Evolutionary conservation across 805 yeast genomes (phyloP).

Genomic region (Candida michaelii): DNA sequence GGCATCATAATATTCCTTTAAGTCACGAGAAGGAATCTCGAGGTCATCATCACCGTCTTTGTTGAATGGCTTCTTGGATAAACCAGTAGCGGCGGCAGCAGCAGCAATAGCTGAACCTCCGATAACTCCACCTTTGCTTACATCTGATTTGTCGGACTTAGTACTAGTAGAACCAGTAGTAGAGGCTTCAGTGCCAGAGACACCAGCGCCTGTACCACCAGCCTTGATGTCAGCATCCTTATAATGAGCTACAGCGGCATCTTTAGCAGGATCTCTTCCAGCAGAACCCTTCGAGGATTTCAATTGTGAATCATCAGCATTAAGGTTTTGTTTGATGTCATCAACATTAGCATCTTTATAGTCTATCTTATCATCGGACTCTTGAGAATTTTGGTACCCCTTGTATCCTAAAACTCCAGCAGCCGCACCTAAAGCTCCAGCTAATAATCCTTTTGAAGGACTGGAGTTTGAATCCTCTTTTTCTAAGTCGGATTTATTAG

Average conservation of each 20-base stretch:
- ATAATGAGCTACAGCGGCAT: conserved; percentile 24
- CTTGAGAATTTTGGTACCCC: conserved; percentile 4
- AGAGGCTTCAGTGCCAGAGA: conserved; percentile 15
- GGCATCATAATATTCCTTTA: conserved; percentile 10
- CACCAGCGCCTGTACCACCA: conserved; percentile 17
- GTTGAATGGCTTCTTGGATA: conserved; percentile 9
- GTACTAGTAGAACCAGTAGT: not conserved
- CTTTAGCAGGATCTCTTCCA: conserved; percentile 16
- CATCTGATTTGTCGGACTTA: not conserved
- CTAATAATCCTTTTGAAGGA: conserved; percentile 4
- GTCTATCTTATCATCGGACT: not conserved
- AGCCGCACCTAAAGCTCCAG: conserved; percentile 12
- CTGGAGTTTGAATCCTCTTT: conserved; percentile 1
- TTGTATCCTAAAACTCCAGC: conserved; percentile 17
- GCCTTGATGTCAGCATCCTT: conserved; percentile 27
- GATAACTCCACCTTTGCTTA: conserved; percentile 3
- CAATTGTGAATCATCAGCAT: conserved; percentile 1
- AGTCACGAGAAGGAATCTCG: not conserved
- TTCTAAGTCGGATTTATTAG: not conserved
- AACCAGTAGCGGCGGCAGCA: conserved; percentile 14
- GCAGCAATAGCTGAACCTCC: conserved; percentile 14
- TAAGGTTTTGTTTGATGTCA: too few species aligned
- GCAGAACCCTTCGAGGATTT: conserved; percentile 11
- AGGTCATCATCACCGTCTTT: conserved; percentile 9
- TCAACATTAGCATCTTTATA: not conserved